These are phyloP conservation scores for Macrolepiota albuminosa DNA, from an alignment of 768 basidiomycete genomes.

Conservation along the genomic window DNA sequence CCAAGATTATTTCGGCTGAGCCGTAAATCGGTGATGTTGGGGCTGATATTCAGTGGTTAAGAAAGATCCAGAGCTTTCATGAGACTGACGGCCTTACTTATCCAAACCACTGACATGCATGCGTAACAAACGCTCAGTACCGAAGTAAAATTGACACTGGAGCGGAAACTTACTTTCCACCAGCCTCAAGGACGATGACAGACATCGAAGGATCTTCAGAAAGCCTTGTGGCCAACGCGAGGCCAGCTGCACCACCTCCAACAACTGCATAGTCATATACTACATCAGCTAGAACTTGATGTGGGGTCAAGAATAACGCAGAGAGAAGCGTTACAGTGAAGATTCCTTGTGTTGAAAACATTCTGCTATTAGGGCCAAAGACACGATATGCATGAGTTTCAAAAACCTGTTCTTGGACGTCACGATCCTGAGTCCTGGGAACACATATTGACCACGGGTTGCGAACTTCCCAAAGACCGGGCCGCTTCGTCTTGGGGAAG, in stretches of 20 bases:
- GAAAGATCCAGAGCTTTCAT: background rate
- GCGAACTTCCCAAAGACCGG: background rate
- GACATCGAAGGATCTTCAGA: conserved; percentile 12
- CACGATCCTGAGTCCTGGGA: background rate
- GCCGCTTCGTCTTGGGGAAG: background rate
- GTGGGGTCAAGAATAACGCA: background rate
- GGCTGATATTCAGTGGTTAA: background rate
- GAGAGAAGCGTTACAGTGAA: background rate
- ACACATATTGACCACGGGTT: background rate
- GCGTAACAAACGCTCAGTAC: background rate
- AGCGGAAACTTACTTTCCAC: conserved; percentile 1
- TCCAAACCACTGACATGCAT: conserved; percentile 4
- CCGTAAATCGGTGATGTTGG: conserved; percentile 10
- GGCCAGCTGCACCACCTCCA: conserved; percentile 10
- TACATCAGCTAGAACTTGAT: background rate
- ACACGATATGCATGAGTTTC: background rate
- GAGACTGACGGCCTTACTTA: conserved; percentile 2
- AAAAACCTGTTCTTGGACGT: background rate
- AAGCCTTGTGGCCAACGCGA: conserved; percentile 5
- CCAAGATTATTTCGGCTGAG: conserved; percentile 11
- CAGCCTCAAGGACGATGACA: conserved; percentile 9
- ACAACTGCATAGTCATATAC: conserved; percentile 8
- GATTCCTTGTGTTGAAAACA: background rate
- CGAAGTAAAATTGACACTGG: background rate
- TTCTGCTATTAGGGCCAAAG: background rate